Evolutionary conservation across 345 rosid genomes (phyloP).

Genomic region (Physaria fendleri): DNA sequence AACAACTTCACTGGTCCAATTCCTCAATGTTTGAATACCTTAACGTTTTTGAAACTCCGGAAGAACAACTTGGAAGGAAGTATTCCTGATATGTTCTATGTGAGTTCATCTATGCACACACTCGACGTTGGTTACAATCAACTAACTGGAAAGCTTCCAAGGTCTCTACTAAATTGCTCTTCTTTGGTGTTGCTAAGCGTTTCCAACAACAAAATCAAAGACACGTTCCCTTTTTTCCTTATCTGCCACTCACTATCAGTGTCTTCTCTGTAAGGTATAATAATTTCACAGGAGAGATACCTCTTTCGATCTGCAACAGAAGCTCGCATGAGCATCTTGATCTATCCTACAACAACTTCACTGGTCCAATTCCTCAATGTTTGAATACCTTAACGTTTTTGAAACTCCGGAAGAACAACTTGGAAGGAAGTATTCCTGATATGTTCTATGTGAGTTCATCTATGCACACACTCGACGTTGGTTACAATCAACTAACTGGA

Average conservation of each 20-base stretch:
- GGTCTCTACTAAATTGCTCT: background rate
- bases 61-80: conserved; percentile 2
- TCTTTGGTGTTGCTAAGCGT: background rate
- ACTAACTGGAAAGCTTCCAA: conserved; percentile 4
- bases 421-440: background rate
- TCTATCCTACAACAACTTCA: background rate
- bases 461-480: background rate
- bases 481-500: background rate
- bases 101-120: rapidly evolving
- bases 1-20: conserved; percentile 5
- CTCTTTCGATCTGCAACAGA: background rate
- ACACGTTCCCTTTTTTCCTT: conserved; percentile 5
- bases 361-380: background rate
- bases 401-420: background rate
- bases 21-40: background rate
- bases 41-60: background rate
- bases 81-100: background rate
- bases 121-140: background rate
- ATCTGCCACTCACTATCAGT: background rate
- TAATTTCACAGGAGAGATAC: background rate
- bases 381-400: background rate
- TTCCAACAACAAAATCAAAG: background rate
- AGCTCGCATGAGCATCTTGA: background rate
- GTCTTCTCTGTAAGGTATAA: background rate
- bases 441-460: rapidly evolving